Evolutionary conservation across 164 flowering plant species (phyloP).

Genomic region (Umbilicus rupestris): DNA sequence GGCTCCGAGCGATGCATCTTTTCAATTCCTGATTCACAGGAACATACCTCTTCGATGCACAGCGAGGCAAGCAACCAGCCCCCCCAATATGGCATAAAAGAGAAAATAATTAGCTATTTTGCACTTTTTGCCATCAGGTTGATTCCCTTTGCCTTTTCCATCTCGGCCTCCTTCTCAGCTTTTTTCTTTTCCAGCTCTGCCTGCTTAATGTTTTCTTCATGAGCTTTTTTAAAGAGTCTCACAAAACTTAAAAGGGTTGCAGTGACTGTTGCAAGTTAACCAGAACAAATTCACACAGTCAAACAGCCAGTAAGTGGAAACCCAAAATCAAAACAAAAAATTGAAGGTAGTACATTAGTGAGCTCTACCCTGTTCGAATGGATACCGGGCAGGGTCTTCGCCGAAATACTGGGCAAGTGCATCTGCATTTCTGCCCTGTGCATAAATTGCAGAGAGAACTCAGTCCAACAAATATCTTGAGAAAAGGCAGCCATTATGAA

Average conservation of each 20-base stretch:
- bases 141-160: slow-evolving; percentile 34
- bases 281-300: not conserved
- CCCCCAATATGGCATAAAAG: not conserved
- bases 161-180: slow-evolving; percentile 54
- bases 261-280: slow-evolving; percentile 38
- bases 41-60: not conserved
- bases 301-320: not conserved
- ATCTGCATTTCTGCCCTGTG: slow-evolving; percentile 84
- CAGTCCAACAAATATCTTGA: slow-evolving; percentile 4
- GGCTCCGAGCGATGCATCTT: not conserved
- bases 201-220: slow-evolving; percentile 80
- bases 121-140: slow-evolving; percentile 6
- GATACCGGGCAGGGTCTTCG: slow-evolving; percentile 86
- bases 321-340: not conserved
- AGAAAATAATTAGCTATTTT: not conserved
- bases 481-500: not conserved
- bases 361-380: slow-evolving; percentile 90
- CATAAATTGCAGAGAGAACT: slow-evolving; percentile 6
- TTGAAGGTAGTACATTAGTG: not conserved
- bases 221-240: slow-evolving; percentile 62
- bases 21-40: slow-evolving; percentile 1
- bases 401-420: slow-evolving; percentile 80
- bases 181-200: slow-evolving; percentile 69
- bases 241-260: slow-evolving; percentile 68
- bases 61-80: not conserved